These are phyloP conservation scores for Glycine tomentella DNA, from an alignment of 306 rosid species.

Conservation along the genomic window DNA sequence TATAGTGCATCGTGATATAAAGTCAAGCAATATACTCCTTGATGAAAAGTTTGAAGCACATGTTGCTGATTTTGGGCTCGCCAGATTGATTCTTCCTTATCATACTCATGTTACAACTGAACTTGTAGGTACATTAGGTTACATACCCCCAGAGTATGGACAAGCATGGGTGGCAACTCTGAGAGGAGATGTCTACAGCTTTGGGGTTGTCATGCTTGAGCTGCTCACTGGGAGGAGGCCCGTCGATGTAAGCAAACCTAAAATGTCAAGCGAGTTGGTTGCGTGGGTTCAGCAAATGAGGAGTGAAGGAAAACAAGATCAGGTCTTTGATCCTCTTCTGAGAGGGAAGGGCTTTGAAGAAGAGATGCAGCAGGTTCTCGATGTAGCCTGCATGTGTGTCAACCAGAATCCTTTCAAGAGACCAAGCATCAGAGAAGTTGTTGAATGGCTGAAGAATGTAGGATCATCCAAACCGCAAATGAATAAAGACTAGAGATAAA, in stretches of 20 bases:
- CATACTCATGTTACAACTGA: slow-evolving; percentile 93
- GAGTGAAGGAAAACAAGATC: slow-evolving; percentile 68
- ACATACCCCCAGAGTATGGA: slow-evolving; percentile 93
- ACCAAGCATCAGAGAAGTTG: slow-evolving; percentile 80
- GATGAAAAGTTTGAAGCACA: slow-evolving; percentile 78
- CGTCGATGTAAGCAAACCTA: slow-evolving; percentile 76
- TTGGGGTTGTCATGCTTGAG: slow-evolving; percentile 93
- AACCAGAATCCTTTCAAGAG: slow-evolving; percentile 77
- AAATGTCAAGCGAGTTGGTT: slow-evolving; percentile 75
- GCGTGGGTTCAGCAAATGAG: slow-evolving; percentile 81
- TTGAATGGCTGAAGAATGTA: slow-evolving; percentile 75
- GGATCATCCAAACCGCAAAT: slow-evolving; percentile 56
- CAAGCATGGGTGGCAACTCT: slow-evolving; percentile 95
- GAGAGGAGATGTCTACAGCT: slow-evolving; percentile 89
- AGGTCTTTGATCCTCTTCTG: slow-evolving; percentile 72
- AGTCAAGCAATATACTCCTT: slow-evolving; percentile 89
- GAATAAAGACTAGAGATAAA: slow-evolving; percentile 55
- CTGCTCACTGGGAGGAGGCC: slow-evolving; percentile 86
- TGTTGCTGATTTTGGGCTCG: slow-evolving; percentile 89
- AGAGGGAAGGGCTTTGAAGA: slow-evolving; percentile 71
- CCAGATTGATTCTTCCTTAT: slow-evolving; percentile 80
- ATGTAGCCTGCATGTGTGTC: slow-evolving; percentile 85
- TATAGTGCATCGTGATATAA: slow-evolving; percentile 89
- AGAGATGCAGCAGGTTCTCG: slow-evolving; percentile 78
- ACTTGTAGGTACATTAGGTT: slow-evolving; percentile 92